A percentile compares a stretch with the other conserved stretches of the same genome.
phyloP scores from a whole-genome alignment of 352 stramenopile species.

The Globisporangium radiosum region DNA sequence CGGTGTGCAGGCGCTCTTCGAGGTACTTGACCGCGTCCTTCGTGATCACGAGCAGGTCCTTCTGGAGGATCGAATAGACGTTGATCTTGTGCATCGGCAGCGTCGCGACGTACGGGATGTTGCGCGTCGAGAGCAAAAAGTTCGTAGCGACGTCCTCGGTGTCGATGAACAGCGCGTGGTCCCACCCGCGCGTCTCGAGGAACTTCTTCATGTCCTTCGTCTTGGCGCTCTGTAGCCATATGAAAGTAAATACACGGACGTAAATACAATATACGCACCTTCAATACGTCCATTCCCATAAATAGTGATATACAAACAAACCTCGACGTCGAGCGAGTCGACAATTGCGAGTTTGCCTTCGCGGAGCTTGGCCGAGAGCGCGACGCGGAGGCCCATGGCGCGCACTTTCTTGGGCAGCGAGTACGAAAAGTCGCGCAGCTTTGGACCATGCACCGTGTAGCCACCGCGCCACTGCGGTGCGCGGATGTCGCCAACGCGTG shows the following conservation, averaged over 20 bases:
- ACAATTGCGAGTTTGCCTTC: conserved; percentile 83
- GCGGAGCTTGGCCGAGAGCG: conserved; percentile 81
- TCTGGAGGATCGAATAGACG: conserved; percentile 87
- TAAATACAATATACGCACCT: not conserved
- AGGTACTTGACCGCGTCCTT: conserved; percentile 86
- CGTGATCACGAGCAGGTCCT: conserved; percentile 83
- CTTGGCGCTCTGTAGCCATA: conserved; percentile 50
- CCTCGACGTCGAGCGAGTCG: conserved; percentile 66
- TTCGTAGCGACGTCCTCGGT: conserved; percentile 64
- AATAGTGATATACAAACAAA: conserved; percentile 21
- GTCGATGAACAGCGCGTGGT: conserved; percentile 83
- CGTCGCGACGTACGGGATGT: conserved; percentile 81
- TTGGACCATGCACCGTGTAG: conserved; percentile 78
- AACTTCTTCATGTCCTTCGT: conserved; percentile 86
- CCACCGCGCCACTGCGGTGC: conserved; percentile 82
- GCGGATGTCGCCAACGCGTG: conserved; percentile 83
- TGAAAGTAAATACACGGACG: not conserved
- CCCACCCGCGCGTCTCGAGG: conserved; percentile 68
- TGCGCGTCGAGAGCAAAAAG: conserved; percentile 77
- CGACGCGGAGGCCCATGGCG: conserved; percentile 79
- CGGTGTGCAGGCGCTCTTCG: conserved; percentile 77
- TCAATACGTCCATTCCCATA: not conserved
- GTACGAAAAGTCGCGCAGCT: conserved; percentile 86
- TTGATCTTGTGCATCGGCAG: conserved; percentile 86
- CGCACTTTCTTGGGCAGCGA: conserved; percentile 84